Evolutionary conservation across 1,284 basidiomycete genomes (phyloP).

Genomic region (Ustilago vetiveriae): DNA sequence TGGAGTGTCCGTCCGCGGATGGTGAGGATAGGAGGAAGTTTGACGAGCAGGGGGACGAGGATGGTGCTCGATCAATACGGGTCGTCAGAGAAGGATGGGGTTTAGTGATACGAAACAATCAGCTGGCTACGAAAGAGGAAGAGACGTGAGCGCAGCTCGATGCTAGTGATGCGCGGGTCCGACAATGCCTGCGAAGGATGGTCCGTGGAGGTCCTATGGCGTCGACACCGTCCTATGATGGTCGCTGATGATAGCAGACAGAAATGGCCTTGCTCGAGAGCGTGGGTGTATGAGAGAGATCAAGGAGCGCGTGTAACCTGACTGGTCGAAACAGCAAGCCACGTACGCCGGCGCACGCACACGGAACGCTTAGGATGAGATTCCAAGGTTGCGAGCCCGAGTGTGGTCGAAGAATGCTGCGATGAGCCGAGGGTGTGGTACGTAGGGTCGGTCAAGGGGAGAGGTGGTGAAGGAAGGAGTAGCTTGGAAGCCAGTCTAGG

Average conservation of each 20-base stretch:
- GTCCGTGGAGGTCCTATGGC: no score
- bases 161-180: no score
- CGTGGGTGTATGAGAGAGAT: background rate
- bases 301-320: background rate
- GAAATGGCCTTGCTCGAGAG: background rate
- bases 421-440: background rate
- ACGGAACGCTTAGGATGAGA: no score
- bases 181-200: no score
- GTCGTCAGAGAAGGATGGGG: no score
- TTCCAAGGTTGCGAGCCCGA: no score
- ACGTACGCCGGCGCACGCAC: no score
- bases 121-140: no score
- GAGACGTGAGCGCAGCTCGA: no score
- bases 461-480: background rate
- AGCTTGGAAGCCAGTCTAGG: background rate
- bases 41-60: background rate
- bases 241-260: background rate
- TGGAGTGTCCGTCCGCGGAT: background rate
- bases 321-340: background rate
- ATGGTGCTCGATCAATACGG: no score
- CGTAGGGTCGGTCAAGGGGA: background rate
- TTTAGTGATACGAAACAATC: no score
- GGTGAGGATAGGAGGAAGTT: background rate
- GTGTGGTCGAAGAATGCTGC: background rate
- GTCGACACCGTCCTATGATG: background rate